Percentiles rank a stretch among this genome's conserved stretches.
phyloP scores from a whole-genome alignment of 768 basidiomycete genomes.

The Leccinum rimulosum region DNA sequence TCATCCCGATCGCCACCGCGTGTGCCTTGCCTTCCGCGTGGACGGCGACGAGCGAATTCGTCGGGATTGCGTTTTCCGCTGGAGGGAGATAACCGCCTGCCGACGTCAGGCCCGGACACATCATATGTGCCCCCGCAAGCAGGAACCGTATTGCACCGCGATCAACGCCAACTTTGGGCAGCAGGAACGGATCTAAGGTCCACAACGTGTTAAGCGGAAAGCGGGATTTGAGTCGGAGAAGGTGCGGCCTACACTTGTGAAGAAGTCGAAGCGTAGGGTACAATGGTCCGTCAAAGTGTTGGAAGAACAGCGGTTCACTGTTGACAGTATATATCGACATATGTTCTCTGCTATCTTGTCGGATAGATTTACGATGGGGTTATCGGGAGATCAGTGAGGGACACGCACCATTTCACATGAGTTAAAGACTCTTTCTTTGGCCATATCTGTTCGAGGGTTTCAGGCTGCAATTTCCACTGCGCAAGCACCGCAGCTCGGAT shows the following conservation, averaged over 20 bases:
- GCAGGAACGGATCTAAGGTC: conserved; percentile 80
- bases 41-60: conserved; percentile 82
- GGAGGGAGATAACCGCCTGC: conserved; percentile 86
- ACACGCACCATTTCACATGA: conserved; percentile 80
- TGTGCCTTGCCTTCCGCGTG: conserved; percentile 96
- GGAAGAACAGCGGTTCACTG: conserved; percentile 87
- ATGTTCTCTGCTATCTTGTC: conserved; percentile 80
- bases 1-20: conserved; percentile 82
- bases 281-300: conserved; percentile 93
- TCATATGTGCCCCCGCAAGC: conserved; percentile 91
- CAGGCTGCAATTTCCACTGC: conserved; percentile 80
- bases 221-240: not conserved
- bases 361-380: conserved; percentile 15
- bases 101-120: conserved; percentile 96
- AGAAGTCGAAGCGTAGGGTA: conserved; percentile 86
- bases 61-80: conserved; percentile 59
- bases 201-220: conserved; percentile 1
- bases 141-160: conserved; percentile 98
- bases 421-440: conserved; percentile 96
- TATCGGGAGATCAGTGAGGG: conserved; percentile 9
- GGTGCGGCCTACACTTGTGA: conserved; percentile 75
- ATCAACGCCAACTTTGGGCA: conserved; percentile 88
- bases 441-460: conserved; percentile 89
- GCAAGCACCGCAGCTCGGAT: conserved; percentile 78
- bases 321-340: conserved; percentile 90